Evolutionary conservation across 257 asterid species (phyloP).

Genomic region (Fraxinus anomala): DNA sequence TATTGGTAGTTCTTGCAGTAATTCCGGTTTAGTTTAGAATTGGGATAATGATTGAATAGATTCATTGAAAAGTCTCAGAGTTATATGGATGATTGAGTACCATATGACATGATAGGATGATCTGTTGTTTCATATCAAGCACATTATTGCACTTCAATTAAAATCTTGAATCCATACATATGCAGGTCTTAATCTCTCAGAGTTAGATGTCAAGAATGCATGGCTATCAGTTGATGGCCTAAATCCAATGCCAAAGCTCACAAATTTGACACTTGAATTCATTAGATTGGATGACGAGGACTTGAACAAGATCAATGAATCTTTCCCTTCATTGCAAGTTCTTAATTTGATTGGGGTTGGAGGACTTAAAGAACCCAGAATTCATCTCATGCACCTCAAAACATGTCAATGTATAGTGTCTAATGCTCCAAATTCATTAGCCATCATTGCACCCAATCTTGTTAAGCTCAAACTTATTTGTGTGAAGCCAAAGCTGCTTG

Average conservation of each 20-base stretch:
- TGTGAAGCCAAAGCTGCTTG: conserved; percentile 55
- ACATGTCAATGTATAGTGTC: conserved; percentile 65
- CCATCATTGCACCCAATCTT: conserved; percentile 59
- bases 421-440: conserved; percentile 62
- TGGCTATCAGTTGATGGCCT: conserved; percentile 75
- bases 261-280: conserved; percentile 70
- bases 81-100: not conserved
- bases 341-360: conserved; percentile 79
- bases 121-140: not conserved
- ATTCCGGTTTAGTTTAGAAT: not conserved
- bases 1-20: not conserved
- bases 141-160: not conserved
- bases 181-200: conserved; percentile 61
- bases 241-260: conserved; percentile 62
- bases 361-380: conserved; percentile 73
- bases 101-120: not conserved
- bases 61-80: not conserved
- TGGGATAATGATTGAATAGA: not conserved
- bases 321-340: conserved; percentile 60
- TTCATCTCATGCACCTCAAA: conserved; percentile 58
- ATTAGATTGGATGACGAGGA: conserved; percentile 80
- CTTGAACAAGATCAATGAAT: conserved; percentile 57
- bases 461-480: conserved; percentile 56
- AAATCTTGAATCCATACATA: conserved; percentile 16
- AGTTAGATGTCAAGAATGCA: conserved; percentile 65